Conservation (phyloP, 179 eudicot species). For the Drosera spatulata region DNA sequence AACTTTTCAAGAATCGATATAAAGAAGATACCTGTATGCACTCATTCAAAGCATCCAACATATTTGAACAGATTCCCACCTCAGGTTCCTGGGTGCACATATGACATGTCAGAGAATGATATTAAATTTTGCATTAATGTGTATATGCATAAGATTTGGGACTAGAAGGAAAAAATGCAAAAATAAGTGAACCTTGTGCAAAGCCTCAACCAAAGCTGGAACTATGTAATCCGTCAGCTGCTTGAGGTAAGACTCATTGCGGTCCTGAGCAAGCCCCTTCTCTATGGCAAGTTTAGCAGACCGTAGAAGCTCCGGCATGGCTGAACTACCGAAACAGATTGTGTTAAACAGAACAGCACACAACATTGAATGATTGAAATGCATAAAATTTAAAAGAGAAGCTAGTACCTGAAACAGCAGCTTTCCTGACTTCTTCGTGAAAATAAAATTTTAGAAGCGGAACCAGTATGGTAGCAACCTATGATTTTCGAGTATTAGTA, state of each 20-base stretch:
- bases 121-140: neutral
- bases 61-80: slow-evolving; percentile 12
- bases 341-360: neutral
- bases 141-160: neutral
- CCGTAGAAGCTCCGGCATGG: slow-evolving; percentile 17
- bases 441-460: slow-evolving; percentile 21
- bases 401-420: slow-evolving; percentile 17
- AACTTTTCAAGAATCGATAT: no score
- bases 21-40: slow-evolving; percentile 14
- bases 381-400: neutral
- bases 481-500: neutral
- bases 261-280: slow-evolving; percentile 17
- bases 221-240: slow-evolving; percentile 14
- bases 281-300: slow-evolving; percentile 16
- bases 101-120: neutral
- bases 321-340: slow-evolving; percentile 7
- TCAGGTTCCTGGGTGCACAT: slow-evolving; percentile 14
- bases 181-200: slow-evolving; percentile 10
- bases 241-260: slow-evolving; percentile 13
- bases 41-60: slow-evolving; percentile 16
- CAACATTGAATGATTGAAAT: neutral
- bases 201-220: slow-evolving; percentile 22
- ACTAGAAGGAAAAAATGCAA: neutral
- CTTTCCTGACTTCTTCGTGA: slow-evolving; percentile 17
- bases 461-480: slow-evolving; percentile 20